Evolutionary conservation across 768 basidiomycete species (phyloP), one percentile per base, ranked within the genome.

Genomic region (Panaeolus papilionaceus): DNA sequence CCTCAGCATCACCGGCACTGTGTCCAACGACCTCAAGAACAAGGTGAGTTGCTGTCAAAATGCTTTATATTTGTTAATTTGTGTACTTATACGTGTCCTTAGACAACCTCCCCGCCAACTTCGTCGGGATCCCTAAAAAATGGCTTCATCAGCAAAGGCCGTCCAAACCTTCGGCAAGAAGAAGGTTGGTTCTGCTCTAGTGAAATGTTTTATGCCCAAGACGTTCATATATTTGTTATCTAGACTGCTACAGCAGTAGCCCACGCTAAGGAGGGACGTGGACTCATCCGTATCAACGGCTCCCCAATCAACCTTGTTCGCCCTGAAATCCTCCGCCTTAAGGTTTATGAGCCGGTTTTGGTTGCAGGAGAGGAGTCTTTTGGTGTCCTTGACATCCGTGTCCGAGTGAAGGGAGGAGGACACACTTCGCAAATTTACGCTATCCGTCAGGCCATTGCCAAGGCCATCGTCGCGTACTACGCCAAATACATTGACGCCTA

Each of bases 141-240:
- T 93, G 92, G 88, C 79, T 72, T 81, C 90, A 74, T 86, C 91
- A 77, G 80, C 82, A 72, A 94, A 94, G 85, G 95, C 96, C 85
- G 97, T 99, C 74, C 97, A 98, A 80, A 97, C 95, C 71, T 99
- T 99, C 84, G 97, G 97, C 83, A 99, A 99, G 94, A 99, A 99
- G 92, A 98, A 98, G 93, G 95, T 88, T 79, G 71, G 88, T 76
- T 37, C 12, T 38, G 39, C 39, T 58, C 12, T 51, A 61, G 26
- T 44, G 20, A 38, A 54, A 45, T 38, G 64, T 39, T 63, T 61
- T 38, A 23, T 65, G 62, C 72, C 11, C 64, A 45, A 67, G 66
- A 65, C 49, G 62, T 66, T 39, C 18, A 42, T 64, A 58, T 47
- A 28, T 38, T 67, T 61, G 47, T 62, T 63, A 23, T 69, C 67